These are phyloP conservation scores for Solanum aculeatissimum DNA, from an alignment of 305 asterid genomes.

Conservation along the genomic window DNA sequence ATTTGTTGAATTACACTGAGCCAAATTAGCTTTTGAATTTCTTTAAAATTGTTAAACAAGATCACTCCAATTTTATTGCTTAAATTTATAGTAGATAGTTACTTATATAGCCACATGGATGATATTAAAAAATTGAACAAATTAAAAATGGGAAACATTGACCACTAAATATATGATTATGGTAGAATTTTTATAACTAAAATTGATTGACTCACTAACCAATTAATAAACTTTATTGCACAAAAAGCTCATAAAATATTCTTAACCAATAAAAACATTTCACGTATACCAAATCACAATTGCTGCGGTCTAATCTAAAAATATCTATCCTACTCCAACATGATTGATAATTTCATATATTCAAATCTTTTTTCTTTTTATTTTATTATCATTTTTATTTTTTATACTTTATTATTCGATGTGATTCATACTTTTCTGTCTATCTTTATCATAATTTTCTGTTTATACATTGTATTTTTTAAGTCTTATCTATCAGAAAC, in stretches of 20 bases:
- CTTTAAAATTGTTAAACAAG: neutral
- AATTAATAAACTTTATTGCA: neutral
- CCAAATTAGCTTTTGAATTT: neutral
- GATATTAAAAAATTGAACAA: neutral
- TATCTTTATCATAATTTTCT: neutral
- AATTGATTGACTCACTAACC: neutral
- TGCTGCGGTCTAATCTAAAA: neutral
- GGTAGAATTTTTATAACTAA: neutral
- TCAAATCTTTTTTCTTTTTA: neutral
- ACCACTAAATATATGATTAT: neutral
- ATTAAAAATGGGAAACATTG: neutral
- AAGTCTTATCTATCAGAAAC: no score
- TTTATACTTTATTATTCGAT: neutral
- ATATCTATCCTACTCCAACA: neutral
- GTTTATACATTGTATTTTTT: no score
- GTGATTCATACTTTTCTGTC: neutral
- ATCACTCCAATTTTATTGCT: neutral
- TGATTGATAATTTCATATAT: neutral
- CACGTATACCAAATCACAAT: slow-evolving; percentile 20
- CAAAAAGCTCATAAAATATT: neutral
- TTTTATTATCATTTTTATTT: neutral
- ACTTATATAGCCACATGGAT: neutral
- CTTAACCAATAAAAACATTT: slow-evolving; percentile 13
- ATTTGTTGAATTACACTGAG: neutral
- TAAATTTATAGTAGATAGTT: neutral